Evolutionary conservation across 2,329 filamentous ascomycete genomes (phyloP).

Genomic region (Biscogniauxia mediterranea): DNA sequence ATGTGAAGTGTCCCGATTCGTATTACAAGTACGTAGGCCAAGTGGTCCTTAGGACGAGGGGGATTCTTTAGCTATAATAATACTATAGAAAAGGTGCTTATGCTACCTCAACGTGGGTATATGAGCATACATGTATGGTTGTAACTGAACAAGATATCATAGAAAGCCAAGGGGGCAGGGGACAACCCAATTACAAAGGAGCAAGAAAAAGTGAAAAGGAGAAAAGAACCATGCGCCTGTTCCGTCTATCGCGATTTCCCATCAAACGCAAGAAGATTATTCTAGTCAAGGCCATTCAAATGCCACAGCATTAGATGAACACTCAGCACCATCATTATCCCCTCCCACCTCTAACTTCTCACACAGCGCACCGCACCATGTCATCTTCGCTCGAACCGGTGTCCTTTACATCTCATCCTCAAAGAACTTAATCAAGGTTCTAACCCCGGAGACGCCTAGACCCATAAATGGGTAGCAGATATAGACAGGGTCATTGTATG

Average conservation of each 20-base stretch:
- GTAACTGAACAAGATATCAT: not conserved
- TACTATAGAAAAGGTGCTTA: not conserved
- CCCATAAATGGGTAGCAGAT: conserved; percentile 88
- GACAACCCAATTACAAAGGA: not conserved
- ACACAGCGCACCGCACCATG: not conserved
- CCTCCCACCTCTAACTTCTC: not conserved
- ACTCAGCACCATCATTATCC: not conserved
- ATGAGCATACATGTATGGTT: not conserved
- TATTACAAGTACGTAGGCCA: too few relatives aligned
- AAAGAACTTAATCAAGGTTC: conserved; percentile 88
- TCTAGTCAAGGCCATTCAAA: not conserved
- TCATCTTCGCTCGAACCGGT: not conserved
- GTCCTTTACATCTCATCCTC: conserved; percentile 53
- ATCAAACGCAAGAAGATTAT: not conserved
- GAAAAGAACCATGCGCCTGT: not conserved
- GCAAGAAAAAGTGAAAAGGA: too few relatives aligned
- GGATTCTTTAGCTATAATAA: too few relatives aligned
- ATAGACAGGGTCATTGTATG: conserved; percentile 78
- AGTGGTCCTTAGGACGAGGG: too few relatives aligned
- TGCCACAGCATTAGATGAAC: not conserved
- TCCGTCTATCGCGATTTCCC: not conserved
- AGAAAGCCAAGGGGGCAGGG: not conserved
- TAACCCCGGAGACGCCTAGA: conserved; percentile 75
- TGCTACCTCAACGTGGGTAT: not conserved
- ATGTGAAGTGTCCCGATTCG: too few relatives aligned